These are phyloP conservation scores for Boletus edulis DNA, from an alignment of 768 basidiomycete species.

Conservation along the genomic window DNA sequence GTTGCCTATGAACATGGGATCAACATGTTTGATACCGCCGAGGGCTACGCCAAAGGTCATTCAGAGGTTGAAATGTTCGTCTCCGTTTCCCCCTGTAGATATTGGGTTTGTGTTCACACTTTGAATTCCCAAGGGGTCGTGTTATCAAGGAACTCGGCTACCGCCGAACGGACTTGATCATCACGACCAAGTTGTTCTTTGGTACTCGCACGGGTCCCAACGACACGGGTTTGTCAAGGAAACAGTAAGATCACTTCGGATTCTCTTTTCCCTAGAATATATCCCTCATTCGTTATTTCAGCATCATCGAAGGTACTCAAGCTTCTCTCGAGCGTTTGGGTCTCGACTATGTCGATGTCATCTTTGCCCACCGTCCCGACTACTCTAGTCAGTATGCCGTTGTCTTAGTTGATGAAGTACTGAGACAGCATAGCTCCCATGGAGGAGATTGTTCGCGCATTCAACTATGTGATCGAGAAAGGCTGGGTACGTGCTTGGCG, in stretches of 20 bases:
- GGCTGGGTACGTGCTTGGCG: constrained; percentile 36
- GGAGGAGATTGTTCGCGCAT: constrained; percentile 59
- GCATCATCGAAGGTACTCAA: constrained; percentile 54
- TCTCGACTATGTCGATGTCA: constrained; percentile 52
- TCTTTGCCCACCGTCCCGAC: constrained; percentile 51
- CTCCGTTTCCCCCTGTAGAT: no score
- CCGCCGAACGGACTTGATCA: constrained; percentile 47
- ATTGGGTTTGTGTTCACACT: no score
- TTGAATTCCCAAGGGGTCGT: constrained; percentile 36
- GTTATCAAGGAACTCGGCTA: constrained; percentile 54
- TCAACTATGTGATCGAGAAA: constrained; percentile 51
- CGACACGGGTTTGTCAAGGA: constrained; percentile 35
- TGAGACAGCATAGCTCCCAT: constrained; percentile 33
- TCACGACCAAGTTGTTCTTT: constrained; percentile 60
- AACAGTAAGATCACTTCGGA: constrained; percentile 21
- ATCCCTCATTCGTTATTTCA: constrained; percentile 10
- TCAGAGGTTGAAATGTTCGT: constrained; percentile 53
- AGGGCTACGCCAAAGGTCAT: constrained; percentile 43
- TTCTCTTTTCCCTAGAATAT: neutral
- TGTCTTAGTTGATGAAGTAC: neutral
- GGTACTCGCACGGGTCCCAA: constrained; percentile 49
- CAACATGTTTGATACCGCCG: constrained; percentile 50
- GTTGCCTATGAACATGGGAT: constrained; percentile 51
- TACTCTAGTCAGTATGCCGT: constrained; percentile 25
- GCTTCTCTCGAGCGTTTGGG: constrained; percentile 49